These are phyloP conservation scores for Lipomyces sp. DNA, from an alignment of 805 yeast genomes.

Conservation along the genomic window DNA sequence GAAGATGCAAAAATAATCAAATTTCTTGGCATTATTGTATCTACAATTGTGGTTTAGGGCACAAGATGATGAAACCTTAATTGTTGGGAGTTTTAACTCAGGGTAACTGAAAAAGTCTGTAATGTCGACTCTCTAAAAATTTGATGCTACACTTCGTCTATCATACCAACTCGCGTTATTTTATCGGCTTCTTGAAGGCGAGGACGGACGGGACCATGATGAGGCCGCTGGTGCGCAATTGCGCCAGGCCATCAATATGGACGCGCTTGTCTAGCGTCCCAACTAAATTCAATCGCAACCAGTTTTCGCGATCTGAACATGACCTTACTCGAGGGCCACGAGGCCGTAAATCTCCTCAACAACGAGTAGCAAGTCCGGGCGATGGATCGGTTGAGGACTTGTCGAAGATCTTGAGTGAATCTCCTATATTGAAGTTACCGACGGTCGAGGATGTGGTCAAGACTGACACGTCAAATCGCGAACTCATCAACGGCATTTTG, in stretches of 20 bases:
- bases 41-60: no score
- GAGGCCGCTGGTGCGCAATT: neutral
- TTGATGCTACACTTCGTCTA: neutral
- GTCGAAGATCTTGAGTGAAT: neutral
- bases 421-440: neutral
- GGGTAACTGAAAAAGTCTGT: no score
- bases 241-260: neutral
- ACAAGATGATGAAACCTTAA: no score
- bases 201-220: neutral
- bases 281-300: neutral
- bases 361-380: neutral
- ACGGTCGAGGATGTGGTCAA: constrained; percentile 2
- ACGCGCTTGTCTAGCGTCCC: neutral
- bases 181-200: neutral
- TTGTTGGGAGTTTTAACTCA: no score
- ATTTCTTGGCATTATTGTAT: no score
- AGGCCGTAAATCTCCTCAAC: neutral
- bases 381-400: neutral
- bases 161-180: neutral
- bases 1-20: no score
- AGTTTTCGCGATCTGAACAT: constrained; percentile 2
- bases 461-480: neutral
- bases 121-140: neutral
- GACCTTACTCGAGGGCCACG: neutral
- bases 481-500: constrained; percentile 18